Base-by-base conservation (phyloP, 345 rosid genomes). In the Murraya paniculata region DNA sequence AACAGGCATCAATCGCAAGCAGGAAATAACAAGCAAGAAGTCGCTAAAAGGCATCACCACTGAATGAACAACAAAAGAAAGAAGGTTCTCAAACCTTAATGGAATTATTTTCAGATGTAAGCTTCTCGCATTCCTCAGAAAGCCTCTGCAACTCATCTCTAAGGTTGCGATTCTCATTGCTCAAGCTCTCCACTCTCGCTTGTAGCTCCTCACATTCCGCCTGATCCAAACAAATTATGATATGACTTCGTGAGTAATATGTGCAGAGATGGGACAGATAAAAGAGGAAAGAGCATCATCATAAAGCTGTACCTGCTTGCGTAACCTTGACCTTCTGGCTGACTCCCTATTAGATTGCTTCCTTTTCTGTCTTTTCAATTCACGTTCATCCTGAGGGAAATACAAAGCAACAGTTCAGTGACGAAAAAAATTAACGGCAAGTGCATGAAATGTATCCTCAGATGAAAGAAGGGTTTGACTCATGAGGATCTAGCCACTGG, bases 301-400 rank as follows among this genome's bases (percentile, higher is more conserved):
- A 25, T 84, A 45, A 4, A 3, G 50, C 18, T 45, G 50, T 45
- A 94, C 99, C 98, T 96, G 99, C 86, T 96, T 96, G 10, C 99
- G 93, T 84, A 94, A 81, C 87, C 99, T 91, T 62, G 99, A 96
- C 77, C 99, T 88, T 81, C 98, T 89, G 3, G 99, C 99, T 1
- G 99, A 97, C 84, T 97, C 98, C 80, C 99, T 84, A 75, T 97
- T 97, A 57, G 99, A 97, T 74, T 94, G 99, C 89, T 97, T 97
- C 85, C 99, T 88, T 77, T 90, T 92, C 89, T 94, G 99, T 68
- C 92, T 85, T 88, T 96, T 96, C 64, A 94, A 84, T 83, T 96
- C 99, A 21, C 98, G 88, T 64, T 94, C 99, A 82, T 96, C 98
- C 98, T 94, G 84, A 56, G 81, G 71, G 55, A 81, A 81, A 68